Conservation (phyloP, 805 yeast genomes). For the Teunomyces kruisii region DNA sequence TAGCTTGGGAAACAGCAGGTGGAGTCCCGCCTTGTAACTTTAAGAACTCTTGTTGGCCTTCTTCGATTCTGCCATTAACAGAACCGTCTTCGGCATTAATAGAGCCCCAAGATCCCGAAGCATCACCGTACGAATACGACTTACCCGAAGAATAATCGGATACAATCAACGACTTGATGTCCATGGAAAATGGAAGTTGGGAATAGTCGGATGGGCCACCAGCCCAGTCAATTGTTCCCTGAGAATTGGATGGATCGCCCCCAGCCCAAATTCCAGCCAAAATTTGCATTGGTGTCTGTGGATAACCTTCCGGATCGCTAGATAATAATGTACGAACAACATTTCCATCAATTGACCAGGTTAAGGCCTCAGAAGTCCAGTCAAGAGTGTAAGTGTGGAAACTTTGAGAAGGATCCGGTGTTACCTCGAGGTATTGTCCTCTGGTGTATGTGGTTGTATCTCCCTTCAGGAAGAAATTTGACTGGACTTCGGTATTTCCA, state of each 20-base stretch:
- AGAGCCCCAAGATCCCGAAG: slow-evolving; percentile 38
- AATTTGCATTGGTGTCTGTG: slow-evolving; percentile 17
- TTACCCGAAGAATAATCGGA: slow-evolving; percentile 50
- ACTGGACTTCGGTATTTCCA: slow-evolving; percentile 15
- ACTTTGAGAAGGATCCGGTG: slow-evolving; percentile 12
- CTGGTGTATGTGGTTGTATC: slow-evolving; percentile 14
- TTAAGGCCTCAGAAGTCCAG: slow-evolving; percentile 13
- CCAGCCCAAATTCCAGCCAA: slow-evolving; percentile 49
- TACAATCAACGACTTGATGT: slow-evolving; percentile 17
- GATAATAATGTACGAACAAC: slow-evolving; percentile 12
- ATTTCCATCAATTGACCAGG: slow-evolving; percentile 12
- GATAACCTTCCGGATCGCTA: slow-evolving; percentile 14
- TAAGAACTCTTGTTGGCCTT: too few relatives aligned
- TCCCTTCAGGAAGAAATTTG: slow-evolving; percentile 16
- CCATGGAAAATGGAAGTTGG: slow-evolving; percentile 23
- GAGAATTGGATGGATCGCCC: slow-evolving; percentile 36
- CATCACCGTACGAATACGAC: slow-evolving; percentile 40
- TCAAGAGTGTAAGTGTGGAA: slow-evolving; percentile 15
- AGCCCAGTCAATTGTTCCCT: slow-evolving; percentile 26
- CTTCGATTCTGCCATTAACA: slow-evolving; percentile 17
- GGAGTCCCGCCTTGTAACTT: too few relatives aligned
- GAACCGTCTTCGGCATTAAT: slow-evolving; percentile 41
- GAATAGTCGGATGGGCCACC: slow-evolving; percentile 23
- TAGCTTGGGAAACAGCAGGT: too few relatives aligned
- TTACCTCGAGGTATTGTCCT: slow-evolving; percentile 12